Evolutionary conservation across 2,329 filamentous ascomycete species (phyloP).

Genomic region (Sporothrix variecibatus): DNA sequence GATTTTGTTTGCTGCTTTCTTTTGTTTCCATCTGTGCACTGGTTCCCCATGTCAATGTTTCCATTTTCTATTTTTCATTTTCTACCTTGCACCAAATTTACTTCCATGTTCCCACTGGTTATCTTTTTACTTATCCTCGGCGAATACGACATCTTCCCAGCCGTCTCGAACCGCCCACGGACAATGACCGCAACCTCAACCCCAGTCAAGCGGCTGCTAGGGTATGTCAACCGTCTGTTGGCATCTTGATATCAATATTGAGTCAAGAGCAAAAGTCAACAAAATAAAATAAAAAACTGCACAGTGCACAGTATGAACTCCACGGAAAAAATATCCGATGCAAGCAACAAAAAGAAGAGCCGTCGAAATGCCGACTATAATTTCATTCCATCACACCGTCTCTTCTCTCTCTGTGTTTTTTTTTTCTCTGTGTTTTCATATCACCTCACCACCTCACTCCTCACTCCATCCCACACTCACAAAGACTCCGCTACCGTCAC

Average conservation of each 20-base stretch:
- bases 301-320: not conserved
- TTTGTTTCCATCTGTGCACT: not conserved
- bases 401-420: not conserved
- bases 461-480: not conserved
- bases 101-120: not conserved
- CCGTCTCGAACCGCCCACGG: not conserved
- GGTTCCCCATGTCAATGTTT: not conserved
- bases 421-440: not conserved
- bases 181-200: not conserved
- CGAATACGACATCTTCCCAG: slow-evolving; percentile 13
- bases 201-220: not conserved
- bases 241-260: slow-evolving; percentile 7
- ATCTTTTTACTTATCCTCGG: not conserved
- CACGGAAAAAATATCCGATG: not conserved
- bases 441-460: not conserved
- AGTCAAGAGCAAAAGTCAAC: not conserved
- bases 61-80: not conserved
- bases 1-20: not conserved
- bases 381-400: not conserved
- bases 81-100: not conserved
- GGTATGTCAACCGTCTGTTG: not conserved
- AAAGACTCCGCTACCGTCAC: not conserved
- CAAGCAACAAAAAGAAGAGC: not conserved
- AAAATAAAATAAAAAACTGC: not conserved
- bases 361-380: slow-evolving; percentile 18